Base-by-base conservation (phyloP, 2,329 filamentous ascomycete genomes). In the Rhexocercosporidium sp. region DNA sequence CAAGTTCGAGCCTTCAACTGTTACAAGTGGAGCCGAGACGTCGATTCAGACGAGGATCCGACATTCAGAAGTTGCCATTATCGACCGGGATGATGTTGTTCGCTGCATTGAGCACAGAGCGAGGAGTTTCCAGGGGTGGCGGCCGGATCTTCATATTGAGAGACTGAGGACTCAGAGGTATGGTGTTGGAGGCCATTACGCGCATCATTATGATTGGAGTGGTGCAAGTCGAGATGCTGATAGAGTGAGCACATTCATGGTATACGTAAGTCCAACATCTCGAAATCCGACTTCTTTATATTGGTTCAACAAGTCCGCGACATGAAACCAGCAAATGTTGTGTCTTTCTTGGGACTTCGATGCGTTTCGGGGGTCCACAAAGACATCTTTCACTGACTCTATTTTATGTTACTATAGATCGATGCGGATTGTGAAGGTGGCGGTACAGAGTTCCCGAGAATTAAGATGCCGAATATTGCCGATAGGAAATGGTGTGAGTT, bases 91-190 rank as follows among this genome's bases (percentile, higher is more conserved):
- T 71, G 70, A 77, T 22, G 79, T 79, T 0, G 85, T 89, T 8
- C 83, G 85, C 67, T 89, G 87, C 73, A 83, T 89, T 67, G 87
- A 89, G 74, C 78, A 82, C 37, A 84, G 87, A 62, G 86, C 86
- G 11, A 82, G 85, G 7, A 76, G 79, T 9, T 86, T 89, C 74
- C 87, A 90, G 75, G 87, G 87, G 71, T 89, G 86, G 86, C 82
- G 82, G 0, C 79, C 81, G 1, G 79, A 86, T 61, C 81, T 87
- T 0, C 87, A 86, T 66, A 84, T 89, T 74, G 87, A 90, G 76
- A 82, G 84, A 59, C 81, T 89, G 69, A 88, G 86, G 84, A 84
- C 84, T 1, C 87, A 89, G 73, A 81, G 84, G 60, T 90, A 90
- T 72, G 84, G 83, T n/a, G 81, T 81, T 1, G 86, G 86, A 2